Conservation (phyloP, 106 monocot genomes). For the Dactylorhiza incarnata region DNA sequence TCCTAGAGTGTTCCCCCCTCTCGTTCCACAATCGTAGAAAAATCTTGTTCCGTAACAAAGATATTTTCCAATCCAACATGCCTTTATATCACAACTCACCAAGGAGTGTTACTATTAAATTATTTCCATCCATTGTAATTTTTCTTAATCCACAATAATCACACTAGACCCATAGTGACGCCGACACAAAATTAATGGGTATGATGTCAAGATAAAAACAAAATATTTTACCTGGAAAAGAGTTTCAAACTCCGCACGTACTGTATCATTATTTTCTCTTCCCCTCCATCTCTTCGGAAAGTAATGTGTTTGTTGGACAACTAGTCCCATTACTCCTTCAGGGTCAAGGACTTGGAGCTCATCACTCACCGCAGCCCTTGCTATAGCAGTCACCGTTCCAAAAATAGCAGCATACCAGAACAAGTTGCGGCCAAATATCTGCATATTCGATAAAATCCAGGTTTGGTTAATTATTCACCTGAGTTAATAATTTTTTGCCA, state of each 20-base stretch:
- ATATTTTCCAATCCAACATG: not conserved
- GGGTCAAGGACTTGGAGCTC: slow-evolving; percentile 88
- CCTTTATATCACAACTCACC: not conserved
- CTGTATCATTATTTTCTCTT: slow-evolving; percentile 70
- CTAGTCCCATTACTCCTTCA: slow-evolving; percentile 76
- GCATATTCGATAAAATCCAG: slow-evolving; percentile 13
- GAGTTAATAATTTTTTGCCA: not conserved
- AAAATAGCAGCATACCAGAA: slow-evolving; percentile 96
- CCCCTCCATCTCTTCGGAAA: slow-evolving; percentile 96
- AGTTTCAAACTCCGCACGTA: slow-evolving; percentile 84
- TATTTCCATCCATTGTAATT: not conserved
- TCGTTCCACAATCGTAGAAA: too few relatives aligned
- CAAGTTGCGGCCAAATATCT: slow-evolving; percentile 94
- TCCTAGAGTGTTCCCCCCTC: too few relatives aligned
- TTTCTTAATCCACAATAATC: not conserved
- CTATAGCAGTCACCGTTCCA: slow-evolving; percentile 82
- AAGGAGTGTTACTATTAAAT: not conserved
- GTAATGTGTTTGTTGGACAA: slow-evolving; percentile 85
- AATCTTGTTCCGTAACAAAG: too few relatives aligned
- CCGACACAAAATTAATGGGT: not conserved
- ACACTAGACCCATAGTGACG: not conserved
- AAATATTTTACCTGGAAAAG: slow-evolving; percentile 70
- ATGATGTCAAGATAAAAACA: not conserved
- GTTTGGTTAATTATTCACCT: not conserved
- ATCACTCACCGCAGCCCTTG: slow-evolving; percentile 66